These are phyloP conservation scores for Psilocybe sp. DNA, from an alignment of 768 basidiomycete genomes.

Conservation along the genomic window DNA sequence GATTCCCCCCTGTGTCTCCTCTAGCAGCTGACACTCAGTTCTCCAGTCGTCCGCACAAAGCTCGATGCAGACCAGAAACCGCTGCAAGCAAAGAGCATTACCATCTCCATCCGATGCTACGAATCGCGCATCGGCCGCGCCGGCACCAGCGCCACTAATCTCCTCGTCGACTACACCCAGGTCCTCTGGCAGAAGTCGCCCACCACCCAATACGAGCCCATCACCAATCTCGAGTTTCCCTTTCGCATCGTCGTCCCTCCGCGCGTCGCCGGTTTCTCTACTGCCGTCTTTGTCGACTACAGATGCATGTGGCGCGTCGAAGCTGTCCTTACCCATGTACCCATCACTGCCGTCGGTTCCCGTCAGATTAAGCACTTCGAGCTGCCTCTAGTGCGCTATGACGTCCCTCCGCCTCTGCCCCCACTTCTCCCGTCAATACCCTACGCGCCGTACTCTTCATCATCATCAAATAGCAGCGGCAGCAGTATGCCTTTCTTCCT, in stretches of 20 bases:
- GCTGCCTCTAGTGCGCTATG: conserved; percentile 69
- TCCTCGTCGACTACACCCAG: conserved; percentile 66
- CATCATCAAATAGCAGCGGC: no score
- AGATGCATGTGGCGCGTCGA: conserved; percentile 82
- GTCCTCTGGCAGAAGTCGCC: conserved; percentile 69
- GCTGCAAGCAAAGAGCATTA: conserved; percentile 63
- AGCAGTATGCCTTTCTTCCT: conserved; percentile 22
- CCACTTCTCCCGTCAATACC: conserved; percentile 34
- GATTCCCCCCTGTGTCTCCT: conserved; percentile 7
- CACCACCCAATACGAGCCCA: conserved; percentile 50
- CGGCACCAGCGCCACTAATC: conserved; percentile 53
- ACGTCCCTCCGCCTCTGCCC: conserved; percentile 44
- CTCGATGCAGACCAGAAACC: conserved; percentile 69
- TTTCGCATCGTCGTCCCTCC: conserved; percentile 71
- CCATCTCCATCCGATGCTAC: conserved; percentile 80
- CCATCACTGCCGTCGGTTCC: conserved; percentile 62
- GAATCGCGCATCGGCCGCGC: conserved; percentile 69
- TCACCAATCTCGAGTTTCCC: conserved; percentile 66
- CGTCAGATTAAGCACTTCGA: conserved; percentile 71
- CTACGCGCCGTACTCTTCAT: no score
- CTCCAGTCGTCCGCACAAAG: conserved; percentile 63
- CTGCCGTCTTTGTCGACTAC: conserved; percentile 74
- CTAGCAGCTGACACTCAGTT: conserved; percentile 5
- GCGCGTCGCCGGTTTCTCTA: conserved; percentile 61
- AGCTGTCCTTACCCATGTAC: conserved; percentile 72